Percentiles rank a stretch among this genome's conserved stretches.
Conservation (phyloP, 441 rosid species). For the Metrosideros polymorpha region DNA sequence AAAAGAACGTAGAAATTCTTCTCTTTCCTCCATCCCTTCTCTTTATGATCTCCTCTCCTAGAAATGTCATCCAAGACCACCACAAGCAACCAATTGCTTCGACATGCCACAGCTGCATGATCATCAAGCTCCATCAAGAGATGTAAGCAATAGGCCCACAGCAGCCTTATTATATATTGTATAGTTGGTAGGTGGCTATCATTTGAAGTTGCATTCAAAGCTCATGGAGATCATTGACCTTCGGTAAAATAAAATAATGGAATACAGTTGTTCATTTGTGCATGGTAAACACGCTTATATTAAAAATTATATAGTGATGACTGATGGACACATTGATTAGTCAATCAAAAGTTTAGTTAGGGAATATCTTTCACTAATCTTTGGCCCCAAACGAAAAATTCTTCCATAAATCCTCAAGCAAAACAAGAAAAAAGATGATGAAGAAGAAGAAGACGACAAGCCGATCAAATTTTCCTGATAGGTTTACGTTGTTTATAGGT, state of each 20-base stretch:
- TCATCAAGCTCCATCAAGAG: neutral
- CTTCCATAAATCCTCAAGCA: neutral
- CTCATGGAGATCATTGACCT: neutral
- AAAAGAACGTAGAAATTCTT: no score
- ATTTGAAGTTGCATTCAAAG: neutral
- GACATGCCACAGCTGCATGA: neutral
- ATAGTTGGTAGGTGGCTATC: neutral
- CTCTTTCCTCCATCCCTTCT: neutral
- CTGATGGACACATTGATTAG: neutral
- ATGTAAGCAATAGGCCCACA: neutral
- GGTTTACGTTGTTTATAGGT: neutral
- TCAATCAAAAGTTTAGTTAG: neutral
- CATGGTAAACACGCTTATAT: neutral
- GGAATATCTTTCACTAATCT: neutral
- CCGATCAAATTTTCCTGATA: neutral
- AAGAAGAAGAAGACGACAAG: neutral
- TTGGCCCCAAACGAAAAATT: neutral
- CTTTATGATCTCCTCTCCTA: neutral
- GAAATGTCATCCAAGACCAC: neutral
- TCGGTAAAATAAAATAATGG: neutral
- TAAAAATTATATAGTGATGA: neutral
- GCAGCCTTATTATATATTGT: neutral
- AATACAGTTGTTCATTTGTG: neutral
- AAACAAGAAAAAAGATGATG: neutral
- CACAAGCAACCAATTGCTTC: neutral